Percentiles rank a stretch among this genome's conserved stretches.
Evolutionary conservation across 2,329 filamentous ascomycete species (phyloP).

Genomic region (Aspergillus calidoustus): DNA sequence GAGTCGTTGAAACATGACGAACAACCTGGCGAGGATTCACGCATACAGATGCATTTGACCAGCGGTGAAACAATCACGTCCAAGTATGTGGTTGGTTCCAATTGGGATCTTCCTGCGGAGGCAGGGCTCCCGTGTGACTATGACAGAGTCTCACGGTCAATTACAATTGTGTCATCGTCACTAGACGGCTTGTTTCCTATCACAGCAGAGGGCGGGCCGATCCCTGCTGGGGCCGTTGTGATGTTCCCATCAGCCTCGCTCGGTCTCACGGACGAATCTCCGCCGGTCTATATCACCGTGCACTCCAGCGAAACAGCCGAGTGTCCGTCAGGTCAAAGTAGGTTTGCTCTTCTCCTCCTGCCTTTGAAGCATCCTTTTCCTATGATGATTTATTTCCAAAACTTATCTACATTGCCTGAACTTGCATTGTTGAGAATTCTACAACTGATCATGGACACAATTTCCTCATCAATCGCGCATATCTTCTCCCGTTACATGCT

Average conservation of each 20-base stretch:
- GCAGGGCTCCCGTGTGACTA: slow-evolving; percentile 28
- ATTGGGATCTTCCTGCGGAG: slow-evolving; percentile 41
- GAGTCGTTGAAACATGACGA: slow-evolving; percentile 35
- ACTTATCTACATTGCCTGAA: slow-evolving; percentile 99
- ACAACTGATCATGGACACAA: slow-evolving; percentile 69
- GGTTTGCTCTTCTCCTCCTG: slow-evolving; percentile 54
- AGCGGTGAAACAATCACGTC: slow-evolving; percentile 43
- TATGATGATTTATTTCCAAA: slow-evolving; percentile 75
- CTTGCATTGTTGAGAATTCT: slow-evolving; percentile 79
- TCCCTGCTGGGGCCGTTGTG: slow-evolving; percentile 67
- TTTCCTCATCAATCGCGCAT: slow-evolving; percentile 26
- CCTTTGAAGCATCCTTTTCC: slow-evolving; percentile 44
- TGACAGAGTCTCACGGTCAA: slow-evolving; percentile 60
- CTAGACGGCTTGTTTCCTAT: slow-evolving; percentile 70
- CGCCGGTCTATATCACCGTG: slow-evolving; percentile 65
- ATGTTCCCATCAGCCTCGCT: slow-evolving; percentile 43
- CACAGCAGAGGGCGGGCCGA: slow-evolving; percentile 73
- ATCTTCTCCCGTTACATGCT: slow-evolving; percentile 35
- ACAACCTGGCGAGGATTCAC: slow-evolving; percentile 22
- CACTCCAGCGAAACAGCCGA: slow-evolving; percentile 93
- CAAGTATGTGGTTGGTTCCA: slow-evolving; percentile 42
- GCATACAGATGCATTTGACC: slow-evolving; percentile 38
- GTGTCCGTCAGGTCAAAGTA: slow-evolving; percentile 87
- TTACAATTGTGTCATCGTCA: slow-evolving; percentile 71
- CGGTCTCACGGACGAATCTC: slow-evolving; percentile 32